Evolutionary conservation across 2,329 filamentous ascomycete species (phyloP), one percentile per base, ranked within the genome.

Genomic region (Elsinoe fawcettii): DNA sequence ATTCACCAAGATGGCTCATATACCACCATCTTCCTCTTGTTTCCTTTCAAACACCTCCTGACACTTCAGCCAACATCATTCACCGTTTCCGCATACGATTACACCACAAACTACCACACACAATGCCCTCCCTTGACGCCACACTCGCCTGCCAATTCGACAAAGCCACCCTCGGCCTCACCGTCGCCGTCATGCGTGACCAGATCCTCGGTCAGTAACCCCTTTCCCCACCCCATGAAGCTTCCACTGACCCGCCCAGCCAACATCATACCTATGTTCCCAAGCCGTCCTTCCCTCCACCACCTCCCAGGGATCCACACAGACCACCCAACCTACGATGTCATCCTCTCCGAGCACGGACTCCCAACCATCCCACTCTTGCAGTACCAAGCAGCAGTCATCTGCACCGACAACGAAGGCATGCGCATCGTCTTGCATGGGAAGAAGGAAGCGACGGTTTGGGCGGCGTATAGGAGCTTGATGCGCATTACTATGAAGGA

Each of bases 111-210:
- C 12, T 71, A 60, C 39, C 74, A 73, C 5, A 74, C 75, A 61
- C 76, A 76, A 49, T 67, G 65, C 1, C 75, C 74, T 49, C 71
- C 71, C 62, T 77, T 74, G 55, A 70, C 73, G 9, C 75, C 75
- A 55, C 36, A 16, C 36, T 46, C 14, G 53, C 53, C 39, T 20
- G 41, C 16, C 54, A 56, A 32, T 47, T 56, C 32, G 54, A 56
- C 41, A 56, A 46, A 56, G 54, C 54, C 30, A 56, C 54, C 41
- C 16, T 56, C 11, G 54, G 54, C 14, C n/a, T 47, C 9, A 47
- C 54, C 8, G 25, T 56, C 18, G 41, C 41, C n/a, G 7, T 56
- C 16, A 56, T 56, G 54, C 54, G 54, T 14, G 37, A 56, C 11
- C 54, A 56, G 20, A 49, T 56, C 30, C 39, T 56, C n/a, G 54